phyloP scores from a whole-genome alignment of 257 asterid genomes.

The Rauvolfia tetraphylla region DNA sequence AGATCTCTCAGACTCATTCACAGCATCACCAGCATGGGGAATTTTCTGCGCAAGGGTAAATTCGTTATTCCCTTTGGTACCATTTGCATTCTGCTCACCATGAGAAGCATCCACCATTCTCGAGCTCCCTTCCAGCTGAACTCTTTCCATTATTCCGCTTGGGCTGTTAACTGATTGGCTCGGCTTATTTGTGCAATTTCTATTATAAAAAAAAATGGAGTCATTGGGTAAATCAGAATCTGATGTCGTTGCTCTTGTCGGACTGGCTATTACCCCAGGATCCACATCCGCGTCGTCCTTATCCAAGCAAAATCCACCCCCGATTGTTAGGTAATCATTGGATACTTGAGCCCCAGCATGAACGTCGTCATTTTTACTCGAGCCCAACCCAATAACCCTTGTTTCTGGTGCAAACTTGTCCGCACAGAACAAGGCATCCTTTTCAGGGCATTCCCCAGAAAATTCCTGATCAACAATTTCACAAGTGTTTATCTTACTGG shows the following conservation, averaged over 20 bases:
- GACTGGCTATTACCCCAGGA: conserved; percentile 20
- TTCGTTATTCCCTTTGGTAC: background rate
- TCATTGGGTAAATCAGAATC: conserved; percentile 13
- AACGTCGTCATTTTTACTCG: conserved; percentile 25
- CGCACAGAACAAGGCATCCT: conserved; percentile 10
- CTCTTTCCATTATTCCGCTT: background rate
- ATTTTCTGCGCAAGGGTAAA: conserved; percentile 8
- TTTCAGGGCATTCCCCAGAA: conserved; percentile 10
- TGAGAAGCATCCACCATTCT: conserved; percentile 15
- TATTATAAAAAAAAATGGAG: conserved; percentile 24
- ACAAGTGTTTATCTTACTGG: conserved; percentile 12
- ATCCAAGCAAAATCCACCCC: conserved; percentile 82
- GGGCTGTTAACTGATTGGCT: conserved; percentile 12
- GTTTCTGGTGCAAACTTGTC: conserved; percentile 28
- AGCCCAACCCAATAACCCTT: conserved; percentile 5
- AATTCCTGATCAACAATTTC: conserved; percentile 14
- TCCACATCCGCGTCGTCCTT: conserved; percentile 43
- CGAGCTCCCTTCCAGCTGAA: background rate
- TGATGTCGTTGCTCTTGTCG: conserved; percentile 11
- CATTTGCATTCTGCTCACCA: conserved; percentile 17
- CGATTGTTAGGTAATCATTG: conserved; percentile 53
- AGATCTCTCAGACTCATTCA: conserved; percentile 13
- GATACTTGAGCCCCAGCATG: conserved; percentile 23
- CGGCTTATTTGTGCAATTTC: conserved; percentile 13
- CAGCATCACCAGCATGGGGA: conserved; percentile 22